Evolutionary conservation across 225 moss, liverwort and hornwort species (phyloP).

Genomic region (Straminergon stramineum): DNA sequence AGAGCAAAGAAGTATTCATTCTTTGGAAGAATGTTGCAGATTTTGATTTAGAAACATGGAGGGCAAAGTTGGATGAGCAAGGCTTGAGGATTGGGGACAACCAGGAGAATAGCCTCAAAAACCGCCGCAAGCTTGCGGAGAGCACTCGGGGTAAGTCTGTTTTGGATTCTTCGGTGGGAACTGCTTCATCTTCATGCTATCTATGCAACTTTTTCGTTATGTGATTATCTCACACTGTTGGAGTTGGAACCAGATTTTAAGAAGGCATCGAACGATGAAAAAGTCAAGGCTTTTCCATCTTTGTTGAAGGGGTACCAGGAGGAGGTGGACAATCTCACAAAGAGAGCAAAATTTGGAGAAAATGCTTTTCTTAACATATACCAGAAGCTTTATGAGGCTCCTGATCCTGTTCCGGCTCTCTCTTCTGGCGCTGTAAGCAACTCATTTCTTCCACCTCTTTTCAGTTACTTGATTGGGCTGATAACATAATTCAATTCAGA

Average conservation of each 20-base stretch:
- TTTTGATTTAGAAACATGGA: slow-evolving; percentile 82
- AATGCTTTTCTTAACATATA: slow-evolving; percentile 95
- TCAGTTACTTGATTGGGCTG: background rate
- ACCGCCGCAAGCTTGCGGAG: slow-evolving; percentile 83
- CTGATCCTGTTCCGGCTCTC: slow-evolving; percentile 85
- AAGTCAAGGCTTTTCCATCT: slow-evolving; percentile 61
- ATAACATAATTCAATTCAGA: background rate
- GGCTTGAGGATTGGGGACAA: slow-evolving; percentile 80
- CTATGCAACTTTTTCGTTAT: background rate
- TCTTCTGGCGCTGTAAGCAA: slow-evolving; percentile 82
- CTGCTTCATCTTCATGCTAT: background rate
- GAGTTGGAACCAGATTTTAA: slow-evolving; percentile 53
- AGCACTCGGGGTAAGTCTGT: slow-evolving; percentile 64
- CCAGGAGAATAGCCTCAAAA: slow-evolving; percentile 85
- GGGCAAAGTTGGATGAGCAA: slow-evolving; percentile 83
- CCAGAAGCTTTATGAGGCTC: slow-evolving; percentile 95
- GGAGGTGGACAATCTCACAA: slow-evolving; percentile 93
- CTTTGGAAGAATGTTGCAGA: slow-evolving; percentile 40
- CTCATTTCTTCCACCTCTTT: background rate
- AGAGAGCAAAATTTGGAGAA: slow-evolving; percentile 96
- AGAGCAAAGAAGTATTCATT: background rate
- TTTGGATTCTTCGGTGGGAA: background rate
- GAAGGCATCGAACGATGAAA: slow-evolving; percentile 75
- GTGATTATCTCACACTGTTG: background rate
- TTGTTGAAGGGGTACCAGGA: slow-evolving; percentile 91